These are phyloP conservation scores for Arachnomyces sp. DNA, from an alignment of 2,329 filamentous ascomycete genomes.

Conservation along the genomic window DNA sequence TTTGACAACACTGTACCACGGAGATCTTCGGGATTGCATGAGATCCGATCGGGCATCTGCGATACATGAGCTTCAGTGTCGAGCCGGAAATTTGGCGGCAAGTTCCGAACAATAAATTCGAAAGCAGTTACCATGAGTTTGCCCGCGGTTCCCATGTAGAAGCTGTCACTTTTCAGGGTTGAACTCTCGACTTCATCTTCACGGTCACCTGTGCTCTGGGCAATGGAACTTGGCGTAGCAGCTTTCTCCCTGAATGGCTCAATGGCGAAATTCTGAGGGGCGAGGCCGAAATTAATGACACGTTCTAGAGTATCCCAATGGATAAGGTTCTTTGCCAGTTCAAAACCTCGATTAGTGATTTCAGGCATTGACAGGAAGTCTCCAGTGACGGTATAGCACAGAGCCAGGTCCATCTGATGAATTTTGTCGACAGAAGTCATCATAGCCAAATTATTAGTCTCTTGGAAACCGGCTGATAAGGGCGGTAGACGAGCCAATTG, in stretches of 20 bases:
- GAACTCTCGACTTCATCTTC: not conserved
- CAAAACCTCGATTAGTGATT: constrained; percentile 20
- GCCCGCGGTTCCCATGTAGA: constrained; percentile 2
- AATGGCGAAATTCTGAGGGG: constrained; percentile 17
- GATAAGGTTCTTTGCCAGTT: constrained; percentile 17
- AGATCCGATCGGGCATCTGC: constrained; percentile 20
- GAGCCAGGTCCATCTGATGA: constrained; percentile 21
- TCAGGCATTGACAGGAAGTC: constrained; percentile 21
- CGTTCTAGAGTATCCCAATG: constrained; percentile 24
- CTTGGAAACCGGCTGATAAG: not conserved
- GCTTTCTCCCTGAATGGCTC: not conserved
- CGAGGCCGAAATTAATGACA: constrained; percentile 22
- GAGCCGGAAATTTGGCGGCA: constrained; percentile 18
- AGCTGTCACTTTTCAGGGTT: not conserved
- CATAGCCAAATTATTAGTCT: not conserved
- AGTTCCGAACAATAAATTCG: constrained; percentile 16
- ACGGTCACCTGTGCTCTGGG: constrained; percentile 2
- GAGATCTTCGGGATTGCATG: constrained; percentile 11
- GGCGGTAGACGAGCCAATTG: constrained; percentile 14
- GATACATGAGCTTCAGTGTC: constrained; percentile 18
- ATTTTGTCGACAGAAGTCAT: constrained; percentile 11
- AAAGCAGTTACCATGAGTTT: constrained; percentile 15
- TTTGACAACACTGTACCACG: constrained; percentile 10
- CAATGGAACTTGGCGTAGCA: not conserved
- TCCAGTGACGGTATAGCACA: constrained; percentile 25